A percentile compares a stretch with the other conserved stretches of the same genome.
Evolutionary conservation across 352 stramenopile species (phyloP).

Genomic region (Globisporangium cystogenes): DNA sequence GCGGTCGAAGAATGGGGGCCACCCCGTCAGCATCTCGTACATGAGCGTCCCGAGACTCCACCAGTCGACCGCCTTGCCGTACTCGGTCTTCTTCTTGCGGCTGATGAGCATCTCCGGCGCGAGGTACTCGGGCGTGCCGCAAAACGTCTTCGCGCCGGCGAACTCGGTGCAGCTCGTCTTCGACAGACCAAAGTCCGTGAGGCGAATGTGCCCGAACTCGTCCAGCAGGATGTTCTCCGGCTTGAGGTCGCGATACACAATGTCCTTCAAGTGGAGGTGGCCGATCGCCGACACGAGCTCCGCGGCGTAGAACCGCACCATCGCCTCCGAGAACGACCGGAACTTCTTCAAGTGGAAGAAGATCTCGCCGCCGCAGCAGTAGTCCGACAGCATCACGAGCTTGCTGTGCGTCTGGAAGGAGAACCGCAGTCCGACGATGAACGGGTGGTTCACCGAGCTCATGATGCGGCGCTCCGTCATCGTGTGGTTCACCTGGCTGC

Average conservation of each 20-base stretch:
- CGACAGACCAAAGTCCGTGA: slow-evolving; percentile 93
- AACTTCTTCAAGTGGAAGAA: slow-evolving; percentile 92
- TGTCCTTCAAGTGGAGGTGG: slow-evolving; percentile 88
- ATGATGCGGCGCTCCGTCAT: slow-evolving; percentile 89
- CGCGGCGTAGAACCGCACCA: slow-evolving; percentile 91
- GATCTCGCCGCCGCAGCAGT: slow-evolving; percentile 88
- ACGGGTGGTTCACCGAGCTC: slow-evolving; percentile 92
- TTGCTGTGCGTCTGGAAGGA: slow-evolving; percentile 90
- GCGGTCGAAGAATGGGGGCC: slow-evolving; percentile 91
- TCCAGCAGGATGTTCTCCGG: slow-evolving; percentile 94
- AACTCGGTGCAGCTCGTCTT: slow-evolving; percentile 85
- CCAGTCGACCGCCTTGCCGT: slow-evolving; percentile 92
- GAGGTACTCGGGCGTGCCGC: slow-evolving; percentile 85
- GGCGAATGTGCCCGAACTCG: slow-evolving; percentile 84
- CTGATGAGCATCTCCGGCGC: slow-evolving; percentile 88
- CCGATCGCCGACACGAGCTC: slow-evolving; percentile 89
- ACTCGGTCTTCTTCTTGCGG: slow-evolving; percentile 85
- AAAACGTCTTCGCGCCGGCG: slow-evolving; percentile 82
- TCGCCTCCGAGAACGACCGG: slow-evolving; percentile 84
- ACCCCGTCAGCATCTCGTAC: slow-evolving; percentile 94
- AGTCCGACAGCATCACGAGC: slow-evolving; percentile 90
- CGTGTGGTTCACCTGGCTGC: slow-evolving; percentile 83
- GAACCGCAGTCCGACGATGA: slow-evolving; percentile 94
- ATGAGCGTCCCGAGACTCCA: slow-evolving; percentile 92
- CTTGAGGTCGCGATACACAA: slow-evolving; percentile 94